phyloP scores from a whole-genome alignment of 2,329 filamentous ascomycete genomes.

The Ophiognomonia clavigignenti-juglandacearum region DNA sequence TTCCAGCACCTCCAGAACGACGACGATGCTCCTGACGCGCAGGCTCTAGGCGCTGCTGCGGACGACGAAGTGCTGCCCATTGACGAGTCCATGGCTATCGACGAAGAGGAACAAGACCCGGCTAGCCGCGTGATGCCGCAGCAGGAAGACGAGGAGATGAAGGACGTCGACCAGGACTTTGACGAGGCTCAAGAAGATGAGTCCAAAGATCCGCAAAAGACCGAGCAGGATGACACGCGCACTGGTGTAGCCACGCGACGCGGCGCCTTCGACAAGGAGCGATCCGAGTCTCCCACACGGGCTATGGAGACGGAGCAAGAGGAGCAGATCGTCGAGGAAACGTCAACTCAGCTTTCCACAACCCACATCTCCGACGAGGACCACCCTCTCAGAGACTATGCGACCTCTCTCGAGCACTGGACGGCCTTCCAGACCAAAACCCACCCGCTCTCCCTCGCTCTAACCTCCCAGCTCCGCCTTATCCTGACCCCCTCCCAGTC shows the following conservation, averaged over 20 bases:
- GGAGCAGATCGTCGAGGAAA: constrained; percentile 43
- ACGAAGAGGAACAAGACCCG: constrained; percentile 57
- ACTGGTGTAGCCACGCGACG: constrained; percentile 56
- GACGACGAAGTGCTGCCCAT: constrained; percentile 83
- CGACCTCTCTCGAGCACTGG: constrained; percentile 71
- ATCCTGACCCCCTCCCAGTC: constrained; percentile 93
- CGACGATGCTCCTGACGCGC: constrained; percentile 74
- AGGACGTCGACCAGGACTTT: constrained; percentile 35
- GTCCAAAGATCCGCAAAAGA: constrained; percentile 35
- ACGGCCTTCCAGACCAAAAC: constrained; percentile 78
- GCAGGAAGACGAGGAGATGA: constrained; percentile 38
- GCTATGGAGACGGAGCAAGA: constrained; percentile 30
- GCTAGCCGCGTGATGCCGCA: constrained; percentile 43
- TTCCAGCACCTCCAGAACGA: constrained; percentile 92
- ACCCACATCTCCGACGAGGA: constrained; percentile 59
- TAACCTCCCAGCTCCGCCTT: constrained; percentile 91
- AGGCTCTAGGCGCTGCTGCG: constrained; percentile 83
- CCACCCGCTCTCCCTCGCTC: constrained; percentile 76
- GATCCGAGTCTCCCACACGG: constrained; percentile 29
- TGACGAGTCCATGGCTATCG: constrained; percentile 84
- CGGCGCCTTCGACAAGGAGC: constrained; percentile 52
- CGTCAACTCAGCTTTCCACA: constrained; percentile 61
- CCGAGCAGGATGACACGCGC: constrained; percentile 48
- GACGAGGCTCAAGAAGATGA: constrained; percentile 34
- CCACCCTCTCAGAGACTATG: constrained; percentile 41